phyloP scores from a whole-genome alignment of 208 protist species.

The Trypanosoma theileri region DNA sequence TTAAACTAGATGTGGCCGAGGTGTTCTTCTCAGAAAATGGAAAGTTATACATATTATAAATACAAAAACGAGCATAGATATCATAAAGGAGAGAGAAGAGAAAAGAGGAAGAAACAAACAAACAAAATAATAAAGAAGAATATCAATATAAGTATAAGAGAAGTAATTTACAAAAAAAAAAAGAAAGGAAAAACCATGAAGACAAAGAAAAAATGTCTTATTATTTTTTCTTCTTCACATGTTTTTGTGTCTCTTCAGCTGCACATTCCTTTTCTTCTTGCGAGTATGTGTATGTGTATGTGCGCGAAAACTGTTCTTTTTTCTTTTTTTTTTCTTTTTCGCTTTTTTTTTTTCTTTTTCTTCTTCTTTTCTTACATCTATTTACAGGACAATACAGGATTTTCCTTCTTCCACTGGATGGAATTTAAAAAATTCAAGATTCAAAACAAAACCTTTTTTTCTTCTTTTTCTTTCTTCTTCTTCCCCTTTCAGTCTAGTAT shows the following conservation, averaged over 20 bases:
- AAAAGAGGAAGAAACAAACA: background rate
- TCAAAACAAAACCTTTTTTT: too few species aligned
- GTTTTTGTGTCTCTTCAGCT: background rate
- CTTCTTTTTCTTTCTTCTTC: too few species aligned
- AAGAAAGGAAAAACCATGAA: conserved; percentile 2
- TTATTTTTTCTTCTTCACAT: background rate
- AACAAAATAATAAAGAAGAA: conserved; percentile 4
- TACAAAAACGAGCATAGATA: background rate
- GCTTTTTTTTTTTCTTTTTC: background rate
- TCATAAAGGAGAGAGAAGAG: background rate
- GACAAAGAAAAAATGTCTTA: background rate
- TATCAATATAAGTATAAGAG: background rate
- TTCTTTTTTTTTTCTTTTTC: background rate
- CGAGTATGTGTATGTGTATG: background rate
- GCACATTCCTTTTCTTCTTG: background rate
- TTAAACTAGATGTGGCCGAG: background rate
- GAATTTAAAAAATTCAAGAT: too few species aligned
- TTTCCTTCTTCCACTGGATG: too few species aligned
- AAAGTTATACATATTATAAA: conserved; percentile 3
- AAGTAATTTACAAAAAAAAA: background rate
- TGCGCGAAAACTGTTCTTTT: background rate
- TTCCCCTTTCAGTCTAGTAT: too few species aligned
- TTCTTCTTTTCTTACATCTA: conserved; percentile 7
- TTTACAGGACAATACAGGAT: background rate
- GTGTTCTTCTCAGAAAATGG: background rate